A percentile compares a stretch with the other conserved stretches of the same genome.
These are phyloP conservation scores for Trichoderma simmonsii DNA, from an alignment of 2,329 filamentous ascomycete genomes.

Conservation along the genomic window DNA sequence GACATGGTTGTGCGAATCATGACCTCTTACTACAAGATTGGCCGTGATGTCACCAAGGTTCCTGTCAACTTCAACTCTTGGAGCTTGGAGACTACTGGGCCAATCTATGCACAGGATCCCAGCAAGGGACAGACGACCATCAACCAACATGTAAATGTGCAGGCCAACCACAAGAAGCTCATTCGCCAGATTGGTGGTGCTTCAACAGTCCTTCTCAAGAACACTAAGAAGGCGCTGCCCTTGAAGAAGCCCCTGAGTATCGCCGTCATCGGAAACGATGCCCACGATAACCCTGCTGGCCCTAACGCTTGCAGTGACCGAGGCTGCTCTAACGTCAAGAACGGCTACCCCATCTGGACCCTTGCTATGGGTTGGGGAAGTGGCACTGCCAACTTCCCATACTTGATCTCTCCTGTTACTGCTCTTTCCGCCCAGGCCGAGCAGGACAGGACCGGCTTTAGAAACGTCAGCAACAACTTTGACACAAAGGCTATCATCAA, in stretches of 20 bases:
- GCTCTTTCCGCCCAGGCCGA: background rate
- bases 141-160: constrained; percentile 63
- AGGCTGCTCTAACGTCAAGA: background rate
- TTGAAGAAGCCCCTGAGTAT: background rate
- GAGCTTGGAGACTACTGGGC: background rate
- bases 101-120: background rate
- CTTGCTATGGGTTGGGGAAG: background rate
- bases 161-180: constrained; percentile 64
- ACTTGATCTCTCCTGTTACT: background rate
- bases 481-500: constrained; percentile 48
- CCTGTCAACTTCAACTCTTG: background rate
- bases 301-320: background rate
- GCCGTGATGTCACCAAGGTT: background rate
- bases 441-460: background rate
- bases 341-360: background rate
- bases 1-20: constrained; percentile 65
- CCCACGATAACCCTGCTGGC: background rate
- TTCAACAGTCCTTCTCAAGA: background rate
- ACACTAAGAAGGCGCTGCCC: background rate
- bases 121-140: background rate
- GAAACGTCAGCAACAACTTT: constrained; percentile 41
- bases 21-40: constrained; percentile 37
- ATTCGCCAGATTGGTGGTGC: constrained; percentile 45
- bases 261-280: background rate
- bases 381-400: constrained; percentile 1